Conservation (phyloP, 192 early-diverging fungal genomes). For the Backusella parvicylindrica region DNA sequence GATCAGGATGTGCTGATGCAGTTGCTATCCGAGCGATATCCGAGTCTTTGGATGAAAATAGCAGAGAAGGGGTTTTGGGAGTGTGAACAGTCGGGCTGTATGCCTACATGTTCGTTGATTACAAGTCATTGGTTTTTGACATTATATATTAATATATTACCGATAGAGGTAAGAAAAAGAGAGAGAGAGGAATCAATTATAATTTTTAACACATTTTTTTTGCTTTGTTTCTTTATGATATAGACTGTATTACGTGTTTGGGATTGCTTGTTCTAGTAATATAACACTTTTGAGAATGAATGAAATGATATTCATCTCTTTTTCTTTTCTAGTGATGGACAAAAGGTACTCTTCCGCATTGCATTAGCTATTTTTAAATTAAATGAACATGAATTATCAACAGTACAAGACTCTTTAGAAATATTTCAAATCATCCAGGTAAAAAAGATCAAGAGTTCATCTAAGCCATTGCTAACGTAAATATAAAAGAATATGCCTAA, state of each 20-base stretch:
- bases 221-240: too few species aligned
- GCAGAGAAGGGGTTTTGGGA: conserved; percentile 38
- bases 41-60: conserved; percentile 39
- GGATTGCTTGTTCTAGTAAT: conserved; percentile 77
- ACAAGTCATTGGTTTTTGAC: conserved; percentile 84
- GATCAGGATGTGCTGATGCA: conserved; percentile 62
- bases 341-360: conserved; percentile 73
- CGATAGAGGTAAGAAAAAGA: conserved; percentile 55
- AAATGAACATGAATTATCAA: conserved; percentile 59
- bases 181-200: too few species aligned
- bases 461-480: too few species aligned
- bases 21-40: conserved; percentile 45
- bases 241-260: conserved; percentile 71
- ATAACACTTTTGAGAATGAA: neutral
- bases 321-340: conserved; percentile 45
- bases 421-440: conserved; percentile 58
- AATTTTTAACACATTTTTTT: neutral
- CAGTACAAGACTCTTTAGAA: conserved; percentile 55
- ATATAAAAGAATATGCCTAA: conserved; percentile 63
- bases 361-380: conserved; percentile 69
- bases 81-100: conserved; percentile 41
- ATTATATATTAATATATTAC: conserved; percentile 71
- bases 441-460: neutral
- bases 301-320: neutral
- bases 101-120: conserved; percentile 64